Evolutionary conservation across 805 yeast species (phyloP).

Genomic region (Limtongozyma cylindracea): DNA sequence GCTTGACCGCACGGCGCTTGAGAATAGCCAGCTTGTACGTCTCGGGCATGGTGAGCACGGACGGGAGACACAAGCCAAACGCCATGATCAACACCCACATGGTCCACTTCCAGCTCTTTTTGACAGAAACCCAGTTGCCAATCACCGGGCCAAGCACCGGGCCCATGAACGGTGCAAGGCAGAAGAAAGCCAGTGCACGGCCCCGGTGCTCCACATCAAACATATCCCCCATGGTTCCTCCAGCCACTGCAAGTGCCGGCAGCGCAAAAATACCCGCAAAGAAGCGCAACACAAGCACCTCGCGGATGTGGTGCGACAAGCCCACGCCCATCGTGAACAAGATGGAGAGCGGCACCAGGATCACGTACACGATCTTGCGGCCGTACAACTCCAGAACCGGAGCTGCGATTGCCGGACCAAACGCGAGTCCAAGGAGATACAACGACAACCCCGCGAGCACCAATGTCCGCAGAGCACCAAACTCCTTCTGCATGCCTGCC

Average conservation of each 20-base stretch:
- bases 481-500: too few species aligned
- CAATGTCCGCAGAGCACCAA: too few species aligned
- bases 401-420: too few species aligned
- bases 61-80: slow-evolving; percentile 3
- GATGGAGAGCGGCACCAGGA: too few species aligned
- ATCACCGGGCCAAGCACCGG: slow-evolving; percentile 5
- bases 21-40: slow-evolving; percentile 4
- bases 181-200: too few species aligned
- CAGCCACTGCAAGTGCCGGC: slow-evolving; percentile 66
- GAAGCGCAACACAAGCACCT: slow-evolving; percentile 46
- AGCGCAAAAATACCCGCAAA: slow-evolving; percentile 56
- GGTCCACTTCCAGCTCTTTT: slow-evolving; percentile 5
- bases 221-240: slow-evolving; percentile 62
- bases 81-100: slow-evolving; percentile 5
- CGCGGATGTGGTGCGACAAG: slow-evolving; percentile 1
- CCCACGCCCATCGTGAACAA: too few species aligned
- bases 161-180: slow-evolving; percentile 4
- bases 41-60: slow-evolving; percentile 2
- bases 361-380: too few species aligned
- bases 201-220: too few species aligned
- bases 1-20: too few species aligned
- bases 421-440: too few species aligned
- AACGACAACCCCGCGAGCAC: too few species aligned
- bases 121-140: slow-evolving; percentile 3
- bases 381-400: too few species aligned